Base-by-base conservation (phyloP, 768 basidiomycete genomes). In the Trametes maxima region DNA sequence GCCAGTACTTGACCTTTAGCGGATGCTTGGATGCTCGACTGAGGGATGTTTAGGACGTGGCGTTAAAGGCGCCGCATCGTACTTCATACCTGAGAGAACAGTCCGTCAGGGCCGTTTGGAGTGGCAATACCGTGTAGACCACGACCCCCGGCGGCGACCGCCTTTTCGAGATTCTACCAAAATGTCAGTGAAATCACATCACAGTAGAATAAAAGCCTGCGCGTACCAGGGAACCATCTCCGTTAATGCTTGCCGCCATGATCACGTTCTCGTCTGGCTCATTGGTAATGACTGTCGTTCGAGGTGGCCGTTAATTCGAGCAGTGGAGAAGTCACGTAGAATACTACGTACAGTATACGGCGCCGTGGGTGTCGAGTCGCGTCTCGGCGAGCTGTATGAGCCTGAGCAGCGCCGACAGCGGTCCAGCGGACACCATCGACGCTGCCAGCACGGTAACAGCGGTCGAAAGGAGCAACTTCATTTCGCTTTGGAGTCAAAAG, bases 201-300 rank as follows among this genome's bases (percentile, higher is more conserved):
- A 5, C 16, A 24, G 35, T 13, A 14, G 16, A 21, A 6, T 10
- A 10, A n/a, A 21, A 28, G 19, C 7, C 4, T 2, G 19, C 11
- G 54, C 74, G 19, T 47, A 80, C 80, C 67, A 80, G 57, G 59
- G 70, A 75, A 8, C 81, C 82, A 58, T 80, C 74, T 17, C 64
- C 42, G 16, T 70, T 74, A 46, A 83, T 77, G 36, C 75, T 71
- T 13, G 77, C 74, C 2, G 79, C 71, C 17, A 83, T 71, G 42
- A 82, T 65, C 57, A 74, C 74, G 67, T 83, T 82, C 16, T 78
- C 79, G 24, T 63, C 63, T 2, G 78, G 76, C 43, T 81, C 78
- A 63, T 84, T 84, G 35, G 81, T 80, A 35, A 82, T 78, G 67
- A 82, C 82, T 84, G 46, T 13, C 11, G 22, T 33, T 3, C 28